These are phyloP conservation scores for Cystobasidium sp. DNA, from an alignment of 1,284 basidiomycete species.

Conservation along the genomic window DNA sequence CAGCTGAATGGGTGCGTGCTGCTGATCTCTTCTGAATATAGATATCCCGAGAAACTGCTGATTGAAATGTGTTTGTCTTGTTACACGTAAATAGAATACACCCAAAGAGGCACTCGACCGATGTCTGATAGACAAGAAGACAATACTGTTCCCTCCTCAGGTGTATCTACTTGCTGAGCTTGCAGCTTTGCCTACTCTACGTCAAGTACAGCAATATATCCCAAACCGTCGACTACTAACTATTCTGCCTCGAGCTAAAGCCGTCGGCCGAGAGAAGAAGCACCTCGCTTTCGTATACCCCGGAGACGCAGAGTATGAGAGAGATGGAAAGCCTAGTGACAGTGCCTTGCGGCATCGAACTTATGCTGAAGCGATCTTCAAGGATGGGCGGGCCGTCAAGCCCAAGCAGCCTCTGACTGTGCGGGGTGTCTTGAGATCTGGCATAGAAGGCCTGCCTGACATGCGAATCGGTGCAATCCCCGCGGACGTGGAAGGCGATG, in stretches of 20 bases:
- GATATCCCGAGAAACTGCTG: too few species aligned
- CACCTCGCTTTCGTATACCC: conserved; percentile 33
- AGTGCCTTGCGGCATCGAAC: conserved; percentile 7
- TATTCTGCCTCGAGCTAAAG: conserved; percentile 21
- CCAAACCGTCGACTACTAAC: background rate
- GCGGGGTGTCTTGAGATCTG: conserved; percentile 2
- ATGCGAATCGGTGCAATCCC: conserved; percentile 11
- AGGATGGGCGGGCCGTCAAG: conserved; percentile 20
- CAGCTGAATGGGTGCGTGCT: conserved; percentile 42
- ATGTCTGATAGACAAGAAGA: conserved; percentile 23
- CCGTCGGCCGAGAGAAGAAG: conserved; percentile 12
- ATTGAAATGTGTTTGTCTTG: too few species aligned
- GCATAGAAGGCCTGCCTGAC: conserved; percentile 14
- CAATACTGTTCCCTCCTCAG: conserved; percentile 39
- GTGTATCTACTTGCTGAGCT: conserved; percentile 40
- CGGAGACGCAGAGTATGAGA: conserved; percentile 31
- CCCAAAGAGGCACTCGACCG: conserved; percentile 24
- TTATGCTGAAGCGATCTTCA: conserved; percentile 25
- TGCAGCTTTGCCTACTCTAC: conserved; percentile 14
- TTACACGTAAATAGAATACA: conserved; percentile 8
- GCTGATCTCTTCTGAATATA: background rate
- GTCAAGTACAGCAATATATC: background rate
- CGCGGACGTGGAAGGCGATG: background rate
- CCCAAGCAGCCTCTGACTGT: conserved; percentile 30
- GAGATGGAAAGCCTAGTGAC: background rate